Evolutionary conservation across 2,329 filamentous ascomycete genomes (phyloP).

Genomic region (Drechmeria coniospora): DNA sequence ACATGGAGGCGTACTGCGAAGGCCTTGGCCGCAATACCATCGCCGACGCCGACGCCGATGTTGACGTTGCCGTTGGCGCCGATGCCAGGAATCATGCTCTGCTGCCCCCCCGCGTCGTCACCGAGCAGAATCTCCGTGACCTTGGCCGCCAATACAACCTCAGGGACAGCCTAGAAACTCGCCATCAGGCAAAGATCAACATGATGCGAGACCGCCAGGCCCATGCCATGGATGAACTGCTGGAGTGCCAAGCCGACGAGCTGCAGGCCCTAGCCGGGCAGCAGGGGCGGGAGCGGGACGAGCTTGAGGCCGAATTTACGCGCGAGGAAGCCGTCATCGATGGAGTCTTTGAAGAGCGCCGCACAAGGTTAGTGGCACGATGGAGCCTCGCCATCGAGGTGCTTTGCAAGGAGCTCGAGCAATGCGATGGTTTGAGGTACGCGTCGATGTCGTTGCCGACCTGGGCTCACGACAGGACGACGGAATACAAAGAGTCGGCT

Average conservation of each 20-base stretch:
- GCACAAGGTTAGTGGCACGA: slow-evolving; percentile 26
- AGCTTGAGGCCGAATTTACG: slow-evolving; percentile 28
- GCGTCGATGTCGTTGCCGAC: slow-evolving; percentile 17
- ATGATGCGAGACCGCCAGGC: slow-evolving; percentile 50
- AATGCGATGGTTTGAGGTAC: slow-evolving; percentile 25
- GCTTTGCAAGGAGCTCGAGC: slow-evolving; percentile 35
- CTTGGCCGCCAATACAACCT: slow-evolving; percentile 45
- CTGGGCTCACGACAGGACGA: slow-evolving; percentile 11
- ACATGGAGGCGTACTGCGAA: slow-evolving; percentile 53
- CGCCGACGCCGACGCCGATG: slow-evolving; percentile 7
- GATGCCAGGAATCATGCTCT: too few species aligned
- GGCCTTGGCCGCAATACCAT: slow-evolving; percentile 28
- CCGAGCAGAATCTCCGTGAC: slow-evolving; percentile 42
- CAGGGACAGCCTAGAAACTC: slow-evolving; percentile 41
- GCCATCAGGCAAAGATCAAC: slow-evolving; percentile 46
- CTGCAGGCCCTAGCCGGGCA: slow-evolving; percentile 28
- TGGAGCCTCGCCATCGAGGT: slow-evolving; percentile 40
- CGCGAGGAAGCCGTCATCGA: slow-evolving; percentile 34
- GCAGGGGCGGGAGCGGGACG: slow-evolving; percentile 31
- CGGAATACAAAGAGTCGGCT: too few species aligned
- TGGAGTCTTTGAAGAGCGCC: slow-evolving; percentile 28
- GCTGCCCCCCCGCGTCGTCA: slow-evolving; percentile 38
- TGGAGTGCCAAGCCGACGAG: slow-evolving; percentile 38
- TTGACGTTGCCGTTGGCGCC: too few species aligned
- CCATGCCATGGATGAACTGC: slow-evolving; percentile 43